These are phyloP conservation scores for Pythium sukuiense DNA, from an alignment of 352 stramenopile species.

Conservation along the genomic window DNA sequence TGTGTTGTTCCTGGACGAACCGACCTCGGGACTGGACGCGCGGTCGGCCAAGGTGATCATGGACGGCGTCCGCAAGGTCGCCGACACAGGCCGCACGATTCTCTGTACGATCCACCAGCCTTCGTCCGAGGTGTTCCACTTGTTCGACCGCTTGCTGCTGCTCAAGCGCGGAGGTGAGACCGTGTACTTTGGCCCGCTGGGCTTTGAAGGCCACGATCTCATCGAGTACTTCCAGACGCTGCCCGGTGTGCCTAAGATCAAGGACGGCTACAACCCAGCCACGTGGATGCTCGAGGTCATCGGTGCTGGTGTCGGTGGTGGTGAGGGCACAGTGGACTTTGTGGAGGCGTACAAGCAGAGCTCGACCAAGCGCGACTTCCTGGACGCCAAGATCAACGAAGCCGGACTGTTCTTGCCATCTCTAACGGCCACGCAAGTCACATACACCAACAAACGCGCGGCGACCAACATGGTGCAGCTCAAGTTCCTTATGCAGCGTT, in stretches of 20 bases:
- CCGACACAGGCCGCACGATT: constrained; percentile 69
- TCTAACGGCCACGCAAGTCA: constrained; percentile 25
- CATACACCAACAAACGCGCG: constrained; percentile 45
- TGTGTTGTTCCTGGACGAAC: constrained; percentile 90
- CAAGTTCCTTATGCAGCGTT: constrained; percentile 49
- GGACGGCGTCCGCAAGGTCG: constrained; percentile 86
- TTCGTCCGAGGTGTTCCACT: constrained; percentile 87
- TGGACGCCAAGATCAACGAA: constrained; percentile 34
- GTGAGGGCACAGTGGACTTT: constrained; percentile 27
- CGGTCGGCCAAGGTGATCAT: constrained; percentile 86
- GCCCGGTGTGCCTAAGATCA: constrained; percentile 52
- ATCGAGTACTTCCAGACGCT: constrained; percentile 71
- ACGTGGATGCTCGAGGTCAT: constrained; percentile 71
- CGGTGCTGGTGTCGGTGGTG: constrained; percentile 39
- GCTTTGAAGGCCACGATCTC: constrained; percentile 33
- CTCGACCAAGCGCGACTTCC: constrained; percentile 23
- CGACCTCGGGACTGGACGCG: constrained; percentile 88
- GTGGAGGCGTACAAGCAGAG: constrained; percentile 37
- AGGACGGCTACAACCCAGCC: constrained; percentile 62
- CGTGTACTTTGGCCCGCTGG: constrained; percentile 54
- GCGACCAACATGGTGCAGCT: constrained; percentile 38
- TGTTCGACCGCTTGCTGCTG: constrained; percentile 88
- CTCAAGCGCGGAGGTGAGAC: constrained; percentile 66
- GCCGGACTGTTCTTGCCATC: constrained; percentile 37
- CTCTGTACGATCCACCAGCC: constrained; percentile 94